These are phyloP conservation scores for Phycomyces blakesleeanus DNA, from an alignment of 192 early-diverging fungal species.

Conservation along the genomic window DNA sequence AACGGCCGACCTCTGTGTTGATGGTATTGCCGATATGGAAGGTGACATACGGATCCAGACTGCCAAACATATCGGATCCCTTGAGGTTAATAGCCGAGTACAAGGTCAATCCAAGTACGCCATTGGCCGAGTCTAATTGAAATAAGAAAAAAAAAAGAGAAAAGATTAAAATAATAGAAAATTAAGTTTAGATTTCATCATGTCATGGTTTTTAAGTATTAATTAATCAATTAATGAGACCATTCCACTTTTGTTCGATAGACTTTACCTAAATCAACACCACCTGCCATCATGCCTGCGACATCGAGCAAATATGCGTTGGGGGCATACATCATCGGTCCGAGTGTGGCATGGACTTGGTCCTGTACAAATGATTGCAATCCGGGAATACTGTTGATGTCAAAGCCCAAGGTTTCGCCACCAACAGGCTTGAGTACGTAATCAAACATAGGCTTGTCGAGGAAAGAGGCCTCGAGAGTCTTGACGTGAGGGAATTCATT, in stretches of 20 bases:
- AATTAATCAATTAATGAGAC: constrained; percentile 3
- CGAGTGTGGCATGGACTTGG: constrained; percentile 66
- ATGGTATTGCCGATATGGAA: constrained; percentile 63
- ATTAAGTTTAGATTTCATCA: no score
- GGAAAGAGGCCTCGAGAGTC: constrained; percentile 77
- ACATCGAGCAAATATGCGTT: constrained; percentile 77
- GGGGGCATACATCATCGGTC: constrained; percentile 84
- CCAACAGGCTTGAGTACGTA: constrained; percentile 89
- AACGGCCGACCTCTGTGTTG: constrained; percentile 56
- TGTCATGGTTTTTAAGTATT: background rate
- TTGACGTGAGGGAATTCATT: constrained; percentile 85
- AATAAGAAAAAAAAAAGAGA: background rate
- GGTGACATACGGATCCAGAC: constrained; percentile 83
- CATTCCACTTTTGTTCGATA: constrained; percentile 17
- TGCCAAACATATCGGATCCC: constrained; percentile 85
- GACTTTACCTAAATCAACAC: constrained; percentile 44
- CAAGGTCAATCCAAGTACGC: constrained; percentile 80
- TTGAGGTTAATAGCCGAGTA: constrained; percentile 77
- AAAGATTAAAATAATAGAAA: no score
- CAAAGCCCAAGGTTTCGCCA: constrained; percentile 78
- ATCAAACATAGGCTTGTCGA: constrained; percentile 82
- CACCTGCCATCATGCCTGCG: constrained; percentile 71
- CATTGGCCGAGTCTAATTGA: constrained; percentile 65
- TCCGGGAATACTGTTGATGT: constrained; percentile 86
- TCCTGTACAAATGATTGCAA: constrained; percentile 72